Evolutionary conservation across 768 basidiomycete genomes (phyloP), one percentile per base, ranked within the genome.

Genomic region (Suillus hirtellus): DNA sequence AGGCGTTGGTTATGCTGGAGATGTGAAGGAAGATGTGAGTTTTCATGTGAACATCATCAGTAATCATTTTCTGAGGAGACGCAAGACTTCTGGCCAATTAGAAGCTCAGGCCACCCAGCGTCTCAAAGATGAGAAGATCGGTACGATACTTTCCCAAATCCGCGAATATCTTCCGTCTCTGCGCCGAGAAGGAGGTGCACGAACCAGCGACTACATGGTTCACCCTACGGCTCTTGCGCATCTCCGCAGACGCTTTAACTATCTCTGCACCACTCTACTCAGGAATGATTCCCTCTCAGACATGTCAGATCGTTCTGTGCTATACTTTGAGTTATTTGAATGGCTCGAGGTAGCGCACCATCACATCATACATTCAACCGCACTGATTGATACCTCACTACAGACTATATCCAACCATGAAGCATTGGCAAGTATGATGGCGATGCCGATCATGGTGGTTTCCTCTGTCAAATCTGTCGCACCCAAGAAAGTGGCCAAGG

Each of bases 341-440:
- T 98, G 95, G 95, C 82, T 98, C 12, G 91, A 95, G 86, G 95
- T 93, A 76, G 69, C 69, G n/a, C 21, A 37, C 8, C 42, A 21
- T 43, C 21, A 9, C 15, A 60, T 62, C 11, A 31, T 62, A 38
- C 19, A 2, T 59, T n/a, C 10, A 35, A 35, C 10, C 55, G 47
- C 47, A 15, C 60, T 64, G 54, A 60, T 67, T 62, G 64, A 61
- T 17, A 54, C 37, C 31, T 44, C 47, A 27, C 60, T 44, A 19
- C 61, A 97, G 95, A 94, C 92, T 0, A 90, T 98, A 53, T 96
- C 95, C 7, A 89, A 89, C 67, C 95, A 97, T 66, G 96, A 96
- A 80, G 90, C 93, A 6, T 77, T 97, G 46, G 93, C 93, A 17
- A 93, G 91, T 65, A 95, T 96, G 90, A 93, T 96, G 87, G 94